These are phyloP conservation scores for Sphaerobolus stellatus DNA, from an alignment of 1,284 basidiomycete species.

Conservation along the genomic window DNA sequence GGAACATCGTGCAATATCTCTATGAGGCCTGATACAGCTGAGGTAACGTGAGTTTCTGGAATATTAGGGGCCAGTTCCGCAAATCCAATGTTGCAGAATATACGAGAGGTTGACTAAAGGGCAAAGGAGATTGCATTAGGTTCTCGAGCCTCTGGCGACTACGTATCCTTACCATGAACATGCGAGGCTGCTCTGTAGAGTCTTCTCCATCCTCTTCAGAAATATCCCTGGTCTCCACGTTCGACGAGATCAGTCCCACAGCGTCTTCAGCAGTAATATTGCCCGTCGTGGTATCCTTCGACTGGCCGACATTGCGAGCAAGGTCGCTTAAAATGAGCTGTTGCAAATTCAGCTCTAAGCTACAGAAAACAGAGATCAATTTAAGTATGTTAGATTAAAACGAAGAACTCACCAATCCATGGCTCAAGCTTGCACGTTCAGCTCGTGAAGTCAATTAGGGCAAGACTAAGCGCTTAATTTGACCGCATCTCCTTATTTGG, in stretches of 20 bases:
- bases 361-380: conserved; percentile 13
- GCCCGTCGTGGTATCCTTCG: conserved; percentile 37
- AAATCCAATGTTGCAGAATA: conserved; percentile 76
- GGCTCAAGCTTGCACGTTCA: neutral
- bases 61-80: conserved; percentile 69
- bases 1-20: conserved; percentile 71
- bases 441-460: neutral
- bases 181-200: conserved; percentile 22
- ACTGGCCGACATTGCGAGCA: conserved; percentile 60
- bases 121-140: neutral
- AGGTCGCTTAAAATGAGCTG: conserved; percentile 80
- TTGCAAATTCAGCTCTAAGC: conserved; percentile 63
- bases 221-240: conserved; percentile 49
- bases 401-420: conserved; percentile 8
- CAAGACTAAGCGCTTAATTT: too few relatives aligned
- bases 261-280: conserved; percentile 41
- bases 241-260: conserved; percentile 59
- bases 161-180: conserved; percentile 56
- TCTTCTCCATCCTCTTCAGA: conserved; percentile 29
- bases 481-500: too few relatives aligned
- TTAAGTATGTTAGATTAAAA: too few relatives aligned
- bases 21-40: conserved; percentile 54
- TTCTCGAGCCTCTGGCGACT: neutral
- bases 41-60: conserved; percentile 52
- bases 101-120: conserved; percentile 54